A percentile compares a stretch with the other conserved stretches of the same genome.
phyloP scores from a whole-genome alignment of 352 stramenopile species.

The Globisporangium iwayamae region DNA sequence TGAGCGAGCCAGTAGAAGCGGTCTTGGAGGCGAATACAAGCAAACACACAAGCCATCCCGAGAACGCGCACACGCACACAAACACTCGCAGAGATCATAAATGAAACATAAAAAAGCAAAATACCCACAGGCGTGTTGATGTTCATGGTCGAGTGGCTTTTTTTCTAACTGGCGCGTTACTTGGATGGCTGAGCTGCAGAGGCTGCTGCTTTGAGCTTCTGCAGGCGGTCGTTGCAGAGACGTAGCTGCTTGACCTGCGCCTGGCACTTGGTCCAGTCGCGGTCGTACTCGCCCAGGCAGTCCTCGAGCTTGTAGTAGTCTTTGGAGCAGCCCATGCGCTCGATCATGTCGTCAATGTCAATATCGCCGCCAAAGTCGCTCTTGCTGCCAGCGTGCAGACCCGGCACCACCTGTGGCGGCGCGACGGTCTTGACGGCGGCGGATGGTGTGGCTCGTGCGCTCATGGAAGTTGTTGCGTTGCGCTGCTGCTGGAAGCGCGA shows the following conservation, averaged over 20 bases:
- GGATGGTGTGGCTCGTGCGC: neutral
- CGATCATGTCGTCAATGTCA: conserved; percentile 83
- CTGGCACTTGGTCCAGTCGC: conserved; percentile 88
- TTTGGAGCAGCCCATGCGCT: conserved; percentile 76
- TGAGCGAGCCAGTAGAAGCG: neutral
- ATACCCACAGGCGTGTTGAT: neutral
- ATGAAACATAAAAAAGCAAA: conserved; percentile 1
- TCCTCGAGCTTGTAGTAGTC: conserved; percentile 88
- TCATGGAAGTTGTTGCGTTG: neutral
- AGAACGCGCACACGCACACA: neutral
- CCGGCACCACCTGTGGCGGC: conserved; percentile 36
- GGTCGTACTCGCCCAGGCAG: conserved; percentile 74
- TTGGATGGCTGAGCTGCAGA: neutral
- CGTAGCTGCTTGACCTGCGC: conserved; percentile 74
- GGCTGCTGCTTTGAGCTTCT: conserved; percentile 31
- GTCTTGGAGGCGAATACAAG: neutral
- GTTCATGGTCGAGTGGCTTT: neutral
- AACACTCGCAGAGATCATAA: neutral
- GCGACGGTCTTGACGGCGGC: neutral
- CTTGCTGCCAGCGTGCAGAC: conserved; percentile 77
- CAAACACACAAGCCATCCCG: neutral
- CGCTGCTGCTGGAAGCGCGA: neutral
- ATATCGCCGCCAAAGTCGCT: conserved; percentile 77
- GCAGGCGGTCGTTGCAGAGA: conserved; percentile 69
- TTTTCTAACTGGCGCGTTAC: no score